Evolutionary conservation across 2,329 filamentous ascomycete genomes (phyloP).

Genomic region (Endoconidiophora polonica): DNA sequence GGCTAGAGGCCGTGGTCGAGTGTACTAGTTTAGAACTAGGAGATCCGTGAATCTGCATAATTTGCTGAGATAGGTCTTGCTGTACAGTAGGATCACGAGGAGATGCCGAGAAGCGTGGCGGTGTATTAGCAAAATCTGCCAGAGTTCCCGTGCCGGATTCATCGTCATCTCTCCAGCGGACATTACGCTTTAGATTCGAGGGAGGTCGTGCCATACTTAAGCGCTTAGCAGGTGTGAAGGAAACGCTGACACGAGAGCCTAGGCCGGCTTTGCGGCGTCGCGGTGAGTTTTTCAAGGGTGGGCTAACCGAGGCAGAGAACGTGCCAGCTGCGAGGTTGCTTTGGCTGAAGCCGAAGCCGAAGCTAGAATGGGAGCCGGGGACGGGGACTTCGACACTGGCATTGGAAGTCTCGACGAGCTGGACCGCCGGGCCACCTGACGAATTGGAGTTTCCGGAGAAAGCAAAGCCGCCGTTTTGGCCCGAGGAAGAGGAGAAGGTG

Average conservation of each 20-base stretch:
- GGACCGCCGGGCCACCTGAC: neutral
- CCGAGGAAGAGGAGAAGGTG: constrained; percentile 7
- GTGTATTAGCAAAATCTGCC: constrained; percentile 84
- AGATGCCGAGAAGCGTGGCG: constrained; percentile 21
- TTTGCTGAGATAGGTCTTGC: constrained; percentile 30
- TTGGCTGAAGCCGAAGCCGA: constrained; percentile 18
- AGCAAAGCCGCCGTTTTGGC: constrained; percentile 10
- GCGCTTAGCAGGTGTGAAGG: constrained; percentile 69
- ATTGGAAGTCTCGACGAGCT: constrained; percentile 11
- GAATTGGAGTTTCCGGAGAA: constrained; percentile 1
- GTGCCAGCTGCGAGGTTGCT: neutral
- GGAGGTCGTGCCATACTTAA: constrained; percentile 8
- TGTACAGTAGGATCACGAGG: constrained; percentile 22
- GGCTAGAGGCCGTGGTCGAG: neutral
- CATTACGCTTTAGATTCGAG: constrained; percentile 51
- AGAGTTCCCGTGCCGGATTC: constrained; percentile 65
- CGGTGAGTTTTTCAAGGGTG: constrained; percentile 65
- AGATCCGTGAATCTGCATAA: neutral
- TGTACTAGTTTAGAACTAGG: neutral
- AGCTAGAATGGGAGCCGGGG: constrained; percentile 8
- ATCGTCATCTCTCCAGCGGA: constrained; percentile 90
- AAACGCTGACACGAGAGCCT: constrained; percentile 49
- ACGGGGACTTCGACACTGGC: constrained; percentile 5
- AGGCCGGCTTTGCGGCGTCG: constrained; percentile 53
- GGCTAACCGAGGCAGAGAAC: constrained; percentile 19